Conservation (phyloP, 2,329 filamentous ascomycete genomes). For the Coleophoma eucalyptorum region DNA sequence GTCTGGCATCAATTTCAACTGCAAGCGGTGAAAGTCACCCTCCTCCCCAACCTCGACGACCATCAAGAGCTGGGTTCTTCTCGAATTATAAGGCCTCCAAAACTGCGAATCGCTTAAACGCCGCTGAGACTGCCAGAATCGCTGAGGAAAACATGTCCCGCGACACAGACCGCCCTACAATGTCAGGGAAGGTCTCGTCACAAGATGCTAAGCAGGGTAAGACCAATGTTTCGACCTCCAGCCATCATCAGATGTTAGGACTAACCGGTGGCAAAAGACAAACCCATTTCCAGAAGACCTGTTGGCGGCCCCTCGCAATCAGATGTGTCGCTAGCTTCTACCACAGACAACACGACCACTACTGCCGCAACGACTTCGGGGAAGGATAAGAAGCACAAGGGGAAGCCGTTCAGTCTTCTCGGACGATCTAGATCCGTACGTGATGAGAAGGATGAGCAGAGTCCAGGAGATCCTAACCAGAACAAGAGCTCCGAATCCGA, state of each 20-base stretch:
- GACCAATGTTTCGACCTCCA: constrained; percentile 14
- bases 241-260: constrained; percentile 8
- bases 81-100: constrained; percentile 42
- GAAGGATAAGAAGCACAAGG: constrained; percentile 21
- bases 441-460: constrained; percentile 26
- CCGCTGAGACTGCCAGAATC: constrained; percentile 29
- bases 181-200: constrained; percentile 23
- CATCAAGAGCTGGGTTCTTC: constrained; percentile 34
- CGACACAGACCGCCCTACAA: constrained; percentile 24
- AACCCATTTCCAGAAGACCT: constrained; percentile 20
- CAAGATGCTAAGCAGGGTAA: constrained; percentile 26
- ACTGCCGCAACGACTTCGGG: constrained; percentile 11
- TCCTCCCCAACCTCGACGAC: constrained; percentile 10
- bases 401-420: constrained; percentile 30
- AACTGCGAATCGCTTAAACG: constrained; percentile 37
- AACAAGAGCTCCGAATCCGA: constrained; percentile 10
- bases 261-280: constrained; percentile 15
- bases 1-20: constrained; percentile 4
- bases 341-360: constrained; percentile 8
- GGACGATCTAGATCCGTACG: constrained; percentile 38
- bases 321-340: constrained; percentile 20
- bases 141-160: constrained; percentile 28
- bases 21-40: background rate
- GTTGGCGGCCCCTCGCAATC: constrained; percentile 22
- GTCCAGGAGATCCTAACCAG: constrained; percentile 16